A percentile compares a stretch with the other conserved stretches of the same genome.
These are phyloP conservation scores for Rhizopus arrhizus DNA, from an alignment of 371 early-diverging fungal species.

Conservation along the genomic window DNA sequence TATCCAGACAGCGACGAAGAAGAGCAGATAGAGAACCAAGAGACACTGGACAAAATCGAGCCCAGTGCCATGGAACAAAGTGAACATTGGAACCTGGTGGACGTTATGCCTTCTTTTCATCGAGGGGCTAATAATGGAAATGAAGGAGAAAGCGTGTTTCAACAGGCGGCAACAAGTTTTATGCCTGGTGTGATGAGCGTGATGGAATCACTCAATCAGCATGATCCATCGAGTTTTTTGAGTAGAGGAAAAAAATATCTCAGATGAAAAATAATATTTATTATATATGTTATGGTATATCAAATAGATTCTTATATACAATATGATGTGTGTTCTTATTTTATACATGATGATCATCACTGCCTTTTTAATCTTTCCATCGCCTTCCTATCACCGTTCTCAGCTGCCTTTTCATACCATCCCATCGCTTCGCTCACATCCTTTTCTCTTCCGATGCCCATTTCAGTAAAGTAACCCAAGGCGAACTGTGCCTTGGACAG, in stretches of 20 bases:
- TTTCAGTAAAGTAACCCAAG: constrained; percentile 82
- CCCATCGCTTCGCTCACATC: constrained; percentile 66
- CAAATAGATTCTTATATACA: background rate
- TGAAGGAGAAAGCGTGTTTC: constrained; percentile 39
- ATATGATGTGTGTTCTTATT: background rate
- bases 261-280: background rate
- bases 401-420: constrained; percentile 82
- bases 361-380: constrained; percentile 3
- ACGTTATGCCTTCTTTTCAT: constrained; percentile 48
- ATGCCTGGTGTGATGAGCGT: constrained; percentile 41
- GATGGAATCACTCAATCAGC: constrained; percentile 28
- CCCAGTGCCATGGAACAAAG: constrained; percentile 20
- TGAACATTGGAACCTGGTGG: constrained; percentile 53
- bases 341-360: background rate
- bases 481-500: constrained; percentile 85
- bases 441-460: constrained; percentile 71
- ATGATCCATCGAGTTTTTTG: background rate
- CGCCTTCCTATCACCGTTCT: constrained; percentile 78
- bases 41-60: constrained; percentile 10
- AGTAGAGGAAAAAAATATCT: constrained; percentile 5
- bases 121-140: constrained; percentile 33
- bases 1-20: constrained; percentile 34
- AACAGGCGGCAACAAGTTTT: constrained; percentile 36
- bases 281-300: background rate
- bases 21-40: constrained; percentile 8